Evolutionary conservation across 2,329 filamentous ascomycete species (phyloP), one percentile per base, ranked within the genome.

Genomic region (Pseudogymnoascus sp.): DNA sequence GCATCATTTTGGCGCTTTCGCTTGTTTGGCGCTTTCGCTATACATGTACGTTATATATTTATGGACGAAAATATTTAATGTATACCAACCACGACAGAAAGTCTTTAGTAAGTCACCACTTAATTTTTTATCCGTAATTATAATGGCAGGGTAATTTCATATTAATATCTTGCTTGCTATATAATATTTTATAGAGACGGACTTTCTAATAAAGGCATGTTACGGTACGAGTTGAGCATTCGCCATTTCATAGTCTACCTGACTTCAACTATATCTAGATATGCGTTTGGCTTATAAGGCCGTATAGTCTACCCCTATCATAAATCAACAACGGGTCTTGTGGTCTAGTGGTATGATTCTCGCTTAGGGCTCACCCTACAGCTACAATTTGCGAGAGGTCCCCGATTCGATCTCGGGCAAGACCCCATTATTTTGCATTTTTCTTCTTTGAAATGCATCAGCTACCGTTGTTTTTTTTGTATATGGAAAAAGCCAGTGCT

Each of bases 281-380:
- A 34, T 34, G n/a, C 18, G 46, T 16, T 18, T 34, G 25, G 28
- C 8, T 10, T 56, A 56, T 56, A 56, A 34, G 28, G 28, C 3
- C 2, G 10, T 14, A 21, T 56, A 34, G 10, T 2, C 50, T 12
- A 14, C n/a, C 50, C 50, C 16, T 56, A 56, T 56, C 28, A 56
- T 14, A 8, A 56, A 56, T 34, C 8, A 16, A 56, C n/a, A 56
- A 56, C 50, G 50, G 50, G 50, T 56, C 50, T 56, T 56, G 50
- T 56, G 50, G 50, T 56, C 50, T 56, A 56, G 50, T 56, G 50
- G 50, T 56, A 56, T 56, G 50, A 56, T 56, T 56, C 50, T 56
- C 50, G 50, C 50, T 56, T 56, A 56, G 50, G 50, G 50, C 50
- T 56, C 50, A 56, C 50, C 50, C 50, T 56, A 56, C 50, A 56